These are phyloP conservation scores for Auxenochlorella pyrenoidosa DNA, from an alignment of 139 green algal genomes.

Conservation along the genomic window DNA sequence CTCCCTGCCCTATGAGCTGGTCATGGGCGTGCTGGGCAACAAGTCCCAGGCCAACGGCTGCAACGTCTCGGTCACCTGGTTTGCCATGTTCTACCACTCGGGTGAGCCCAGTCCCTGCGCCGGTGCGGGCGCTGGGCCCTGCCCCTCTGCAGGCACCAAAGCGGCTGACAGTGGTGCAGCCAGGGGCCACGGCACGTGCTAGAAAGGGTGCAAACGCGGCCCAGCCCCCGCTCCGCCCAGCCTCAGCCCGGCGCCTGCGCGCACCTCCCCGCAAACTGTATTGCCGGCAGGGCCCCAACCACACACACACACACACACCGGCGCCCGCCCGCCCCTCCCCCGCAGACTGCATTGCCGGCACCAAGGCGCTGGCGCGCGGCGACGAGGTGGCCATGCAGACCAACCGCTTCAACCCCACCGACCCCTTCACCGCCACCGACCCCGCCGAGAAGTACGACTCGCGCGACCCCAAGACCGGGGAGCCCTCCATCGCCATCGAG, in stretches of 20 bases:
- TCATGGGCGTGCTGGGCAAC: constrained; percentile 10
- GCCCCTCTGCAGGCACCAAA: no score
- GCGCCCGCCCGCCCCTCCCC: background rate
- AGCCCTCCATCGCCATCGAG: constrained; percentile 11
- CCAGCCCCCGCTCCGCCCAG: no score
- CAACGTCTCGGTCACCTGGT: constrained; percentile 34
- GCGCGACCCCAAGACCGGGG: constrained; percentile 21
- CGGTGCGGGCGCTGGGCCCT: background rate
- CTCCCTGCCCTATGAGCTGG: constrained; percentile 8
- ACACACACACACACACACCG: no score
- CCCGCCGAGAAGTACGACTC: constrained; percentile 21
- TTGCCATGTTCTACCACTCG: constrained; percentile 32
- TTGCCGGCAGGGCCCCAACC: no score
- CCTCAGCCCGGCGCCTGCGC: no score
- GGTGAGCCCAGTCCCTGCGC: background rate
- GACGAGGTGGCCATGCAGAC: constrained; percentile 37
- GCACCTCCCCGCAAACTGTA: no score
- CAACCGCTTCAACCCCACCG: constrained; percentile 36
- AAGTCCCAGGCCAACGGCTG: constrained; percentile 17
- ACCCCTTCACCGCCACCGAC: constrained; percentile 34
- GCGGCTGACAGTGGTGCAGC: no score
- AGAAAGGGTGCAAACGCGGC: no score
- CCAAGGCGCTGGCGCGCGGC: background rate
- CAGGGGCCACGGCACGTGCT: no score
- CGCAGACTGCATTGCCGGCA: constrained; percentile 26